These are phyloP conservation scores for Boehmeria nivea DNA, from an alignment of 306 rosid genomes.

Conservation along the genomic window DNA sequence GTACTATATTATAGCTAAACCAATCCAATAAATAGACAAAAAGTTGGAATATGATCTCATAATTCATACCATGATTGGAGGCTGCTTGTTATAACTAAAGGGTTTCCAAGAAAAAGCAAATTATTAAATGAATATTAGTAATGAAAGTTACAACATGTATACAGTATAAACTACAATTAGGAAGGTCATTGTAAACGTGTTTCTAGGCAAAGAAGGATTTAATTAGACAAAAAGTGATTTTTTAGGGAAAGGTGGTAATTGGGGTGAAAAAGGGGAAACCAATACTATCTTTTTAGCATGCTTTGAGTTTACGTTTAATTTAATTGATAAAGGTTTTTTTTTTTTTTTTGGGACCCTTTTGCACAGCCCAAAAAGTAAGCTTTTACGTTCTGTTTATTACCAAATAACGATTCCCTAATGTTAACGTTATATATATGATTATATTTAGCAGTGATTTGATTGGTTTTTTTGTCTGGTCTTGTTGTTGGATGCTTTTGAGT, in stretches of 20 bases:
- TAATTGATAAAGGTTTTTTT: not conserved
- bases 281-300: conserved; percentile 23
- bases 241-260: conserved; percentile 11
- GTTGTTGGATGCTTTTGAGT: conserved; percentile 7
- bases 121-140: too few species aligned
- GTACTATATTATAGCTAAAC: too few species aligned
- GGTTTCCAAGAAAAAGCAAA: too few species aligned
- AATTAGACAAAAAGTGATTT: conserved; percentile 6
- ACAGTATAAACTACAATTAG: too few species aligned
- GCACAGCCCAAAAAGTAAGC: conserved; percentile 24
- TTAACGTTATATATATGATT: not conserved
- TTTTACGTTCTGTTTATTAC: conserved; percentile 35
- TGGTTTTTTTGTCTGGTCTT: conserved; percentile 5
- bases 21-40: not conserved
- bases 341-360: not conserved
- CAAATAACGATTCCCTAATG: conserved; percentile 33
- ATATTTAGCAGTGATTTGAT: conserved; percentile 8
- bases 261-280: conserved; percentile 28
- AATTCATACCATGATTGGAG: too few species aligned
- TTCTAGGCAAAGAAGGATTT: conserved; percentile 5
- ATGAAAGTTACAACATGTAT: too few species aligned
- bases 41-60: too few species aligned
- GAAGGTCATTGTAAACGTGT: conserved; percentile 18
- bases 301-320: conserved; percentile 21
- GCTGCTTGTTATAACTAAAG: too few species aligned